A percentile compares a stretch with the other conserved stretches of the same genome.
Evolutionary conservation across 441 rosid genomes (phyloP).

Genomic region (Sinapis alba): DNA sequence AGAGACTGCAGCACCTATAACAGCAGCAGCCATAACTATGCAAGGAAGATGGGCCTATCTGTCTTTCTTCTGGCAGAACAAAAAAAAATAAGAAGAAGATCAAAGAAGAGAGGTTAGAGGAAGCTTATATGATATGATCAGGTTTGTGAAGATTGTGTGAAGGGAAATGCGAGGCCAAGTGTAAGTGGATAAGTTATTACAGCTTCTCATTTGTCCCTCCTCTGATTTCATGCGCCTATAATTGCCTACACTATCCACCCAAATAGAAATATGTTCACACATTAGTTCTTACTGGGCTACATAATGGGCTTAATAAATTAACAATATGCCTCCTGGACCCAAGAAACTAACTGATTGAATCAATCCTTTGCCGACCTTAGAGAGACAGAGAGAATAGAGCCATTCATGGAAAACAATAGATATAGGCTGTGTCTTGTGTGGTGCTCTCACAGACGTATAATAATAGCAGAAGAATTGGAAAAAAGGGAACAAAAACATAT

Average conservation of each 20-base stretch:
- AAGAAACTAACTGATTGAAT: not conserved
- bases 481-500: not conserved
- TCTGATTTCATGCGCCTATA: not conserved
- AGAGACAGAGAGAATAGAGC: not conserved
- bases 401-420: conserved; percentile 12
- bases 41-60: conserved; percentile 14
- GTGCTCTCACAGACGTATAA: not conserved
- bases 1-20: conserved; percentile 79
- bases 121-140: conserved; percentile 8
- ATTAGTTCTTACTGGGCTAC: not conserved
- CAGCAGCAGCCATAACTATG: conserved; percentile 61
- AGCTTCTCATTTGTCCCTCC: conserved; percentile 25
- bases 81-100: not conserved
- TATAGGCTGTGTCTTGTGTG: not conserved
- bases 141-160: conserved; percentile 53
- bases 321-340: conserved; percentile 4
- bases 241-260: not conserved
- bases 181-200: conserved; percentile 60
- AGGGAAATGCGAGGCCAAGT: conserved; percentile 58
- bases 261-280: not conserved
- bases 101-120: conserved; percentile 4
- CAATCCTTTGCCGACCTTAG: not conserved
- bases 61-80: not conserved
- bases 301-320: conserved; percentile 10
- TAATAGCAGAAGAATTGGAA: not conserved